These are phyloP conservation scores for Saturnispora sanitii DNA, from an alignment of 805 yeast species.

Conservation along the genomic window DNA sequence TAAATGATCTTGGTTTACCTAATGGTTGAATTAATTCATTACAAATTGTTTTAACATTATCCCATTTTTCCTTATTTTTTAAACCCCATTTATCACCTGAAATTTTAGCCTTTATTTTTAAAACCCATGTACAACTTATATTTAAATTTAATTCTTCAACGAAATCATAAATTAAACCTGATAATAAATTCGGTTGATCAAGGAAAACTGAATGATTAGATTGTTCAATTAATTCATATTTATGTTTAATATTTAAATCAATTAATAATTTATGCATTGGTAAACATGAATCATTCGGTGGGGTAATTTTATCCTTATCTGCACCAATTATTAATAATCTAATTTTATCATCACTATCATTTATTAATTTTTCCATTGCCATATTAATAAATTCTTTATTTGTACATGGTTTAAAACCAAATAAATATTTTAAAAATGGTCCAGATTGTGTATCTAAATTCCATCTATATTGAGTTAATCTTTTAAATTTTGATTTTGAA, in stretches of 20 bases:
- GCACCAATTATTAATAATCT: slow-evolving; percentile 44
- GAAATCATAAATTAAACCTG: slow-evolving; percentile 54
- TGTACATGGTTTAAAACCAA: slow-evolving; percentile 38
- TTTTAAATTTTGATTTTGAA: slow-evolving; percentile 24
- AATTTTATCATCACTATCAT: slow-evolving; percentile 16
- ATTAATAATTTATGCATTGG: not conserved
- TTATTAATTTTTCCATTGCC: slow-evolving; percentile 27
- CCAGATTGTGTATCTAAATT: slow-evolving; percentile 52
- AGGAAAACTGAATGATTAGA: slow-evolving; percentile 61
- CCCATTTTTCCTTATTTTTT: slow-evolving; percentile 69
- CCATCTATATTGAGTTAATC: slow-evolving; percentile 56
- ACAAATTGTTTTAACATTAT: slow-evolving; percentile 42
- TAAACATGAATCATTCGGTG: slow-evolving; percentile 28
- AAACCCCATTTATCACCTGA: slow-evolving; percentile 72
- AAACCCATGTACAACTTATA: slow-evolving; percentile 63
- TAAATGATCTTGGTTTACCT: slow-evolving; percentile 31
- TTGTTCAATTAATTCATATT: slow-evolving; percentile 31
- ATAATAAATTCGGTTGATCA: slow-evolving; percentile 52
- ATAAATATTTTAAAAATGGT: slow-evolving; percentile 43
- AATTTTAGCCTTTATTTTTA: slow-evolving; percentile 49
- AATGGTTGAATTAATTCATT: slow-evolving; percentile 28
- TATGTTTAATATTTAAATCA: slow-evolving; percentile 21
- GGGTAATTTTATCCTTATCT: slow-evolving; percentile 50
- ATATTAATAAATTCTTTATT: slow-evolving; percentile 35
- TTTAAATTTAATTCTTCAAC: slow-evolving; percentile 38